Base-by-base conservation (phyloP, 1,284 basidiomycete species). In the Wallemia mellicola region DNA sequence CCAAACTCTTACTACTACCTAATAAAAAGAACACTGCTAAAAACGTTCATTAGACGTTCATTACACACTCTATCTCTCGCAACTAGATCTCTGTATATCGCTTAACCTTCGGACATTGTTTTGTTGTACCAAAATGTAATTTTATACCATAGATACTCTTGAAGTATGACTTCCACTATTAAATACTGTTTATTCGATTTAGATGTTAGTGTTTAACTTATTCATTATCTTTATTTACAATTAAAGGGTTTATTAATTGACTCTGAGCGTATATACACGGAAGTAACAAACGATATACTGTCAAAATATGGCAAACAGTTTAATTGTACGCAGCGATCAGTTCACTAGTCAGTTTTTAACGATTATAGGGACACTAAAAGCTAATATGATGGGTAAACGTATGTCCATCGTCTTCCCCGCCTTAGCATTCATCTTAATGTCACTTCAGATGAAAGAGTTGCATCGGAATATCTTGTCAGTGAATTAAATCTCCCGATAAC, bases 381-480 rank as follows among this genome's bases (percentile, higher is more conserved):
- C 81, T 24, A 80, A 80, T 0, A 76, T 81, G 60, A 86, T 86
- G 83, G 83, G 83, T 59, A 83, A 81, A 73, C 77, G 82, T 83
- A 63, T 63, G 79, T 71, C 33, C 56, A 38, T 54, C 24, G 14
- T 25, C 22, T 58, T 28, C 24, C 17, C 22, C 24, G 48, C 28
- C 55, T 27, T 19, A 28, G 5, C 54, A 54, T 59, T 30, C 15
- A 54, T 22, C 28, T 24, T 57, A 26, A 15, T 27, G 27, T 38
- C 25, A 30, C 28, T 32, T 56, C 58, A 86, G 83, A 80, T 62
- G 79, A 83, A 69, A 70, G 72, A 57, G 76, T 76, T 59, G 77
- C 81, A 9, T 76, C 76, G 7, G 69, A 72, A 26, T 75, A 83
- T 64, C 76, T 84, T 9, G 75, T 86, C 58, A 80, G 81, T 2